Base-by-base conservation (phyloP, 106 monocot genomes). In the Xerophyta viscosa region DNA sequence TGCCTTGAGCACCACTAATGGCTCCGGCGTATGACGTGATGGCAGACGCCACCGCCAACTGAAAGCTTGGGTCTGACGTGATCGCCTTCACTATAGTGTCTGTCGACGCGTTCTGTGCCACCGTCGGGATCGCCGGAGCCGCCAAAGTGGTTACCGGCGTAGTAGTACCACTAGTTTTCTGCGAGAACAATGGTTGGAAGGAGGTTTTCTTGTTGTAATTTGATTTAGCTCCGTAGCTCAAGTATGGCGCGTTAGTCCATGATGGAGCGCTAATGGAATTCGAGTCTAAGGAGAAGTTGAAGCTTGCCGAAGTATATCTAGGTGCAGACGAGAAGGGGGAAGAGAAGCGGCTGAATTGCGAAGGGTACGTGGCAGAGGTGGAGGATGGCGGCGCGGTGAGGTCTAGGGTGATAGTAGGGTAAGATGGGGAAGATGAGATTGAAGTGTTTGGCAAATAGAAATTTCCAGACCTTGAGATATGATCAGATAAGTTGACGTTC, bases 391-490 rank as follows among this genome's bases (percentile, higher is more conserved):
- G 79, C 21, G 72, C 60, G 20, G 92, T 87, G 67, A 93, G 92
- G 66, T 93, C 92, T 53, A 93, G 71, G 4, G 92, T 93, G 46
- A 93, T 87, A 8, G 92, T 87, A 0, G 87, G 83, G 62, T 80
- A 42, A 20, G 75, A 67, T 41, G 75, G 47, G 31, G 63, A 60
- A 56, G 81, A 42, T 11, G 78, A 62, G 47, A 90, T 71, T n/a
- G 73, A 67, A 10, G 79, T 54, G 62, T 62, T 79, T 29, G 75
- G 66, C 10, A 81, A 19, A 68, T 64, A 91, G 61, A 80, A 62
- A 1, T 62, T 76, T 13, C n/a, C n/a, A n/a, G n/a, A n/a, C n/a
- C n/a, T n/a, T n/a, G n/a, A n/a, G n/a, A n/a, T n/a, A n/a, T n/a
- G n/a, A n/a, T n/a, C n/a, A n/a, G n/a, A n/a, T n/a, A 0, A 64